Percentiles rank a stretch among this genome's conserved stretches.
These are phyloP conservation scores for Ormosia semicastrata DNA, from an alignment of 306 rosid species.

Conservation along the genomic window DNA sequence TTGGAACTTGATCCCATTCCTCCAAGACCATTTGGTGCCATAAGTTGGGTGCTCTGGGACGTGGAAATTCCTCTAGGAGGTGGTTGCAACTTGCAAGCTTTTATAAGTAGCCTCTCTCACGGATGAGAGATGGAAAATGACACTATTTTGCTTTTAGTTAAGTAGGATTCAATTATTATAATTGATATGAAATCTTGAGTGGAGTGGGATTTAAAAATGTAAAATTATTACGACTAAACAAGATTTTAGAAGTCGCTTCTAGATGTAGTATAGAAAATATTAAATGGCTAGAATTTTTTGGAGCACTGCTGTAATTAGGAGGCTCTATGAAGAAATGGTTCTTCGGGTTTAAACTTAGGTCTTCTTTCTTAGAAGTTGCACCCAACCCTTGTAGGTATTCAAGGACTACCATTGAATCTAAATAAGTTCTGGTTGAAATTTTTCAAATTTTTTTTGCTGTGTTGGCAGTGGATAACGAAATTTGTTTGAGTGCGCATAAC, in stretches of 20 bases:
- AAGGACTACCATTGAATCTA: too few relatives aligned
- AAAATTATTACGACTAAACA: neutral
- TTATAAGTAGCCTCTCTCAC: neutral
- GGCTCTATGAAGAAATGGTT: too few relatives aligned
- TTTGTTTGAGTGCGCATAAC: neutral
- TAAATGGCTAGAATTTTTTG: too few relatives aligned
- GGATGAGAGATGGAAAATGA: neutral
- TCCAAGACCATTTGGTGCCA: neutral
- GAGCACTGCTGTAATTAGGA: too few relatives aligned
- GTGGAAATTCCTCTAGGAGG: neutral
- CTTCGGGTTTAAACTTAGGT: too few relatives aligned
- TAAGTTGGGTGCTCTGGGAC: neutral
- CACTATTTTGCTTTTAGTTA: neutral
- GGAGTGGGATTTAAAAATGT: neutral
- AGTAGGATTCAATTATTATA: neutral
- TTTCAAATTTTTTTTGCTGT: too few relatives aligned
- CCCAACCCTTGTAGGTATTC: too few relatives aligned
- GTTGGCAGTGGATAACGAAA: neutral
- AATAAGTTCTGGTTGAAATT: too few relatives aligned
- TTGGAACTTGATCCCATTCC: constrained; percentile 2
- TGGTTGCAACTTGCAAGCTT: neutral
- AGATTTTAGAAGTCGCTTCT: neutral
- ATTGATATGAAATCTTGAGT: neutral
- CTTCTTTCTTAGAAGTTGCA: too few relatives aligned
- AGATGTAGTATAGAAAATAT: neutral